Percentiles rank a stretch among this genome's conserved stretches.
Conservation (phyloP, 2,329 filamentous ascomycete species). For the Cadophora luteo-olivacea region DNA sequence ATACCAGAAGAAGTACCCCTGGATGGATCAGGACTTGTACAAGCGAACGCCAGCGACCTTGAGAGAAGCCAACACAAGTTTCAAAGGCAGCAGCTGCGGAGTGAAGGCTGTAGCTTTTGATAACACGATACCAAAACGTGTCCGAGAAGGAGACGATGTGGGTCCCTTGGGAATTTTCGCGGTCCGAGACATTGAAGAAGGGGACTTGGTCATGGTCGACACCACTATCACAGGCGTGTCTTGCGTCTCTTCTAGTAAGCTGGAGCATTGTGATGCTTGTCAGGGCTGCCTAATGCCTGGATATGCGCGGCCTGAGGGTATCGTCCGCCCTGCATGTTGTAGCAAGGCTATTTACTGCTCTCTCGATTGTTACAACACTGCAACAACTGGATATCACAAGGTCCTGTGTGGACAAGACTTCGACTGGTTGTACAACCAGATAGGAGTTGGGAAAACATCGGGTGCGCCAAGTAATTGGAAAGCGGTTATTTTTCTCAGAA, state of each 20-base stretch:
- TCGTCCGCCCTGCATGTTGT: slow-evolving; percentile 33
- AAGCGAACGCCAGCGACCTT: slow-evolving; percentile 32
- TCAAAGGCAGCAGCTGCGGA: slow-evolving; percentile 23
- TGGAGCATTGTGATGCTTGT: slow-evolving; percentile 40
- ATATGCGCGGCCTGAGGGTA: slow-evolving; percentile 18
- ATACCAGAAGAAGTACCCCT: slow-evolving; percentile 40
- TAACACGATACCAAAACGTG: not conserved
- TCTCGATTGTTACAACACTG: slow-evolving; percentile 31
- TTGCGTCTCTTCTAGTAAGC: slow-evolving; percentile 24
- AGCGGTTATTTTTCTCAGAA: slow-evolving; percentile 34
- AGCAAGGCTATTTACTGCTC: slow-evolving; percentile 37
- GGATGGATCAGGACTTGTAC: slow-evolving; percentile 36
- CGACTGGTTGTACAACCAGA: slow-evolving; percentile 33
- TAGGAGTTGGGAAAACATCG: not conserved
- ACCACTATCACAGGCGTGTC: slow-evolving; percentile 30
- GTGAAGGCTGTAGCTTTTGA: slow-evolving; percentile 34
- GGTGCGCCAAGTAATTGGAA: slow-evolving; percentile 26
- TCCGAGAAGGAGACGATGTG: slow-evolving; percentile 33
- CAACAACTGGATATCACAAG: slow-evolving; percentile 36
- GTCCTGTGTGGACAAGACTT: slow-evolving; percentile 38
- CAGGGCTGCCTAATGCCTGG: slow-evolving; percentile 30
- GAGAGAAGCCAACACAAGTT: slow-evolving; percentile 30
- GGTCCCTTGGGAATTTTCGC: slow-evolving; percentile 42
- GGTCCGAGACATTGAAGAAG: slow-evolving; percentile 33
- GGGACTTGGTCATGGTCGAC: slow-evolving; percentile 39